Conservation (phyloP, 805 yeast species). For the Kodamaea jinghongensis region DNA sequence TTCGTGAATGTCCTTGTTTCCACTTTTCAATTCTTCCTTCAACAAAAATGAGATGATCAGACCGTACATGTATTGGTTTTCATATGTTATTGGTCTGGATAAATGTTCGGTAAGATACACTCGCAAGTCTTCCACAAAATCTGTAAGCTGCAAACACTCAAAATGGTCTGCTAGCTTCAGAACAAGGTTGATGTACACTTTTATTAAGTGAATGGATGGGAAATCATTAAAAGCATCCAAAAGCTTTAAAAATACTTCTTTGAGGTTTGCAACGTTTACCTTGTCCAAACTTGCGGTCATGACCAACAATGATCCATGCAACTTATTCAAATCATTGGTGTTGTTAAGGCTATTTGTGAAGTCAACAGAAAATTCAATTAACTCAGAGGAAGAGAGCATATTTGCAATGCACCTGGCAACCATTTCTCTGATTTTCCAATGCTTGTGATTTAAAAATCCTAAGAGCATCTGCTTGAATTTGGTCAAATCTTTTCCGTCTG, state of each 20-base stretch:
- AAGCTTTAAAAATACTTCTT: conserved; percentile 58
- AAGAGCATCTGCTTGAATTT: conserved; percentile 44
- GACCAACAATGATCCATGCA: conserved; percentile 18
- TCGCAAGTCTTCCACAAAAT: neutral
- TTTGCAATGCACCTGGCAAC: conserved; percentile 70
- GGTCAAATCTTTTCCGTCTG: conserved; percentile 48
- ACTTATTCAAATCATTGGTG: conserved; percentile 9
- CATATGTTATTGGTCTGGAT: neutral
- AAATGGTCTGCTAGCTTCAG: neutral
- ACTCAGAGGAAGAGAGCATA: conserved; percentile 26
- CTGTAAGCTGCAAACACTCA: neutral
- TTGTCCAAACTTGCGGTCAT: conserved; percentile 20
- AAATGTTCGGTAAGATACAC: neutral
- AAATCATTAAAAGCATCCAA: conserved; percentile 18
- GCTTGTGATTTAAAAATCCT: conserved; percentile 45
- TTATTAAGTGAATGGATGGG: conserved; percentile 7
- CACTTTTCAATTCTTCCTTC: conserved; percentile 4
- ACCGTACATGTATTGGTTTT: conserved; percentile 6
- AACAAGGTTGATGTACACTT: conserved; percentile 2
- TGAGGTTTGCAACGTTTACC: conserved; percentile 15
- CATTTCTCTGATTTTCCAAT: conserved; percentile 88
- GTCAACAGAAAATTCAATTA: conserved; percentile 20
- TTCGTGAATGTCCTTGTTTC: conserved; percentile 2
- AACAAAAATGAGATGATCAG: conserved; percentile 9
- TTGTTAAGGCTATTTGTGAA: conserved; percentile 12